Evolutionary conservation across 306 rosid genomes (phyloP).

Genomic region (Prunus fruticosa): DNA sequence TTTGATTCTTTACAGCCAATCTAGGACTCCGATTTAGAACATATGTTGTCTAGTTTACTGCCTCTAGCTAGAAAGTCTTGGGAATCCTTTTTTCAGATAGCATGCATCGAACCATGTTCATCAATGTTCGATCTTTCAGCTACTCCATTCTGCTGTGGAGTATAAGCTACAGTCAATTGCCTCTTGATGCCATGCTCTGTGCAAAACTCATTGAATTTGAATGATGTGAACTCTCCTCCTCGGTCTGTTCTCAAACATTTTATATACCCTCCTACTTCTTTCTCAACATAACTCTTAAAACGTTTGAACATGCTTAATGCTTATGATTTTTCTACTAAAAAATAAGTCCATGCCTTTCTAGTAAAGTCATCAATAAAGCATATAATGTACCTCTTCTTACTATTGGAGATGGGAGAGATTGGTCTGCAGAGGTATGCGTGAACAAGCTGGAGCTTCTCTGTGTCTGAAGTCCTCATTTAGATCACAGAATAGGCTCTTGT

Average conservation of each 20-base stretch:
- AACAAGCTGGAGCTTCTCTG: neutral
- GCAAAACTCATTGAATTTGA: neutral
- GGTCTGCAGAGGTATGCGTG: neutral
- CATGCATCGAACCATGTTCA: neutral
- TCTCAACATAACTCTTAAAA: neutral
- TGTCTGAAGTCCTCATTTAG: neutral
- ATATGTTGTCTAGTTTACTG: neutral
- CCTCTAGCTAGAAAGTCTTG: neutral
- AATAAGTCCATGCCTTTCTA: neutral
- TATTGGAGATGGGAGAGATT: neutral
- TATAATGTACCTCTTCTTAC: neutral
- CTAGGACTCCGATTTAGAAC: neutral
- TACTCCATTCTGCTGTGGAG: neutral
- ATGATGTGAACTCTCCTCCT: neutral
- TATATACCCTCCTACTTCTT: neutral
- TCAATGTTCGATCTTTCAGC: neutral
- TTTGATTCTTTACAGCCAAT: neutral
- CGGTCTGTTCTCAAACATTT: neutral
- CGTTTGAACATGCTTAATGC: neutral
- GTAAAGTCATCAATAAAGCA: neutral
- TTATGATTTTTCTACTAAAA: neutral
- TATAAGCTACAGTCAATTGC: neutral
- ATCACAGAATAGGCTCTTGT: neutral
- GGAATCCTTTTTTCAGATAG: neutral
- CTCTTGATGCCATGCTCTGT: neutral